Evolutionary conservation across 352 stramenopile species (phyloP), one percentile per base, ranked within the genome.

Genomic region (Peronospora destructor): DNA sequence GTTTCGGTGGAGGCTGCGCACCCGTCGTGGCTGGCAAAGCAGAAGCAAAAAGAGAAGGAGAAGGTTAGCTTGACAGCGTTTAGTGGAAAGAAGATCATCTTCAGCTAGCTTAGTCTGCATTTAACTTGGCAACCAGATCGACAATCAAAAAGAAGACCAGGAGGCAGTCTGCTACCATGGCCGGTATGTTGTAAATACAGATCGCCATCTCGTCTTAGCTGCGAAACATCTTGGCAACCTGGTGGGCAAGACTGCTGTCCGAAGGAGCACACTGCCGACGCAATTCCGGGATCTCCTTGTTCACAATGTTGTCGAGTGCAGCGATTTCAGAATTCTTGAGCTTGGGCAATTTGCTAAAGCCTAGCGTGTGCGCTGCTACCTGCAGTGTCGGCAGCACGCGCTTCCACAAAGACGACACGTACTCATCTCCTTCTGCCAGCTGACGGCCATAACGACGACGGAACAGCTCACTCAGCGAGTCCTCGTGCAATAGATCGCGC

Each of bases 371-470:
- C 30, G 96, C 63, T 16, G 86, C 84, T 7, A 95, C 66, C 59
- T 92, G 82, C 2, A 97, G 66, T 13, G 73, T 71, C 10, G 84
- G 82, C 12, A 87, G 63, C 55, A 97, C 89, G 36, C 88, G 83
- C 54, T 92, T 88, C 93, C 93, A 98, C n/a, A 96, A 59, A 12
- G 84, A 93, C 17, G 95, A 68, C 41, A 97, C 90, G 59, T 97
- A 98, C 69, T 99, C 96, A 63, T 99, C 96, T 43, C 88, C 91
- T 45, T 99, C 95, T 12, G 84, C 87, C n/a, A 99, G 71, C 71
- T 98, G 87, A 34, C 84, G 84, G 4, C 91, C 82, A 68, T 99
- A 98, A 2, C 91, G 86, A 11, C 84, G 79, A 47, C 90, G 86
- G 71, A 98, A 98, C 16, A 95, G 76, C 16, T 94, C 76, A 39